phyloP scores from a whole-genome alignment of 345 rosid genomes.

The Ailanthus altissimus region DNA sequence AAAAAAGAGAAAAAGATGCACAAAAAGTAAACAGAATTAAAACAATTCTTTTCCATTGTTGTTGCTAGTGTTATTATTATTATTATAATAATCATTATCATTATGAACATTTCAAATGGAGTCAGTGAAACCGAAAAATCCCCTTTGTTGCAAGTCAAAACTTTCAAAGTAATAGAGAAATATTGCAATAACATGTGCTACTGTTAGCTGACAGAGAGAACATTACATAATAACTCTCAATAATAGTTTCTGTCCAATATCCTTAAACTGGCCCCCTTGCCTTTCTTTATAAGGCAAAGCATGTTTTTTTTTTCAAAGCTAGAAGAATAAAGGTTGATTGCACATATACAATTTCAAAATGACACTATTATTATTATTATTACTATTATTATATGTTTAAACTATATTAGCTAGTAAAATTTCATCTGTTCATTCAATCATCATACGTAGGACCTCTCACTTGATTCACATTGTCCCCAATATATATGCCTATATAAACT shows the following conservation, averaged over 20 bases:
- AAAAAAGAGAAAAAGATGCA: too few species aligned
- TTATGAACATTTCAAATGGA: not conserved
- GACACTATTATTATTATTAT: not conserved
- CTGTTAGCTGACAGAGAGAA: constrained; percentile 25
- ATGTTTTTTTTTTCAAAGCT: not conserved
- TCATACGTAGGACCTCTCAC: constrained; percentile 27
- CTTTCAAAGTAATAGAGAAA: constrained; percentile 13
- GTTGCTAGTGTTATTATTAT: not conserved
- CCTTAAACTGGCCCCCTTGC: constrained; percentile 29
- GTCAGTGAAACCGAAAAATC: not conserved
- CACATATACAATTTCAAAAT: not conserved
- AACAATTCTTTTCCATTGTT: too few species aligned
- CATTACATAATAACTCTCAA: constrained; percentile 31
- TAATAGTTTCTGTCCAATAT: constrained; percentile 24
- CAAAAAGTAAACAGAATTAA: too few species aligned
- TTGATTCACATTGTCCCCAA: constrained; percentile 24
- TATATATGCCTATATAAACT: too few species aligned
- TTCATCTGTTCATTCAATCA: constrained; percentile 21
- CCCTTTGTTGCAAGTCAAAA: constrained; percentile 27
- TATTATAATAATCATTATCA: not conserved
- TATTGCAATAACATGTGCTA: constrained; percentile 26
- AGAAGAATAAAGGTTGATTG: not conserved
- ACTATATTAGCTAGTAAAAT: constrained; percentile 21
- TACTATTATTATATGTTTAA: constrained; percentile 17
- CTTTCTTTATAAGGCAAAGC: constrained; percentile 23